Conservation (phyloP, 2,329 filamentous ascomycete species). For the Chaetomium sp. region DNA sequence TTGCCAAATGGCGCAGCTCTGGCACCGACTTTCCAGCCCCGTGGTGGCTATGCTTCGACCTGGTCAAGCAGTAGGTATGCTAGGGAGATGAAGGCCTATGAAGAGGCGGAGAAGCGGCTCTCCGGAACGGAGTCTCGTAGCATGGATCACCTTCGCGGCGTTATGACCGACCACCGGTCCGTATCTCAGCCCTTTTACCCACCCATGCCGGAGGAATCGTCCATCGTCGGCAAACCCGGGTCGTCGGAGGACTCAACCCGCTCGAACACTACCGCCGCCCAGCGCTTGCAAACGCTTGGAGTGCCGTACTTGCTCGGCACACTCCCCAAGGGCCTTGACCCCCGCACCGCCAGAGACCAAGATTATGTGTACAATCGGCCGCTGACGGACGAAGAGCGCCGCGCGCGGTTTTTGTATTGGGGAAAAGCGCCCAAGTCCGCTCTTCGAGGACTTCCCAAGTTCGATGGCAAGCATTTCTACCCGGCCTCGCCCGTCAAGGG, state of each 20-base stretch:
- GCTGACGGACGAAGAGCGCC: slow-evolving; percentile 53
- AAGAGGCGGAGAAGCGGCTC: slow-evolving; percentile 13
- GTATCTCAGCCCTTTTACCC: slow-evolving; percentile 10
- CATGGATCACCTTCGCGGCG: background rate
- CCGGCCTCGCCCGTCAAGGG: slow-evolving; percentile 47
- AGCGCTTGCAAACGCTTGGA: slow-evolving; percentile 13
- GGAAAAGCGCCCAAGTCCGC: slow-evolving; percentile 47
- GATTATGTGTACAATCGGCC: slow-evolving; percentile 51
- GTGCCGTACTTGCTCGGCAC: slow-evolving; percentile 51
- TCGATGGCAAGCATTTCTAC: slow-evolving; percentile 60
- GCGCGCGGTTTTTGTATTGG: slow-evolving; percentile 56
- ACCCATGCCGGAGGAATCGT: background rate
- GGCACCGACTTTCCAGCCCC: slow-evolving; percentile 45
- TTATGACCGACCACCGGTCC: slow-evolving; percentile 2
- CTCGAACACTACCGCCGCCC: background rate
- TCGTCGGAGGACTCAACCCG: background rate
- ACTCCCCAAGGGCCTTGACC: slow-evolving; percentile 39
- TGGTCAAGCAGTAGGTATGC: slow-evolving; percentile 14
- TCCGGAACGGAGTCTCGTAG: slow-evolving; percentile 1
- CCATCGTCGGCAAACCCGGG: background rate
- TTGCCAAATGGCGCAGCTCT: slow-evolving; percentile 42
- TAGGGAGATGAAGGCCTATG: slow-evolving; percentile 16
- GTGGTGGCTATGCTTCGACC: slow-evolving; percentile 21
- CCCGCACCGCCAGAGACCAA: slow-evolving; percentile 35
- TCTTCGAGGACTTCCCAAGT: slow-evolving; percentile 52